Conservation (phyloP, 495 filamentous ascomycete species). For the Rostrohypoxylon terebratum region DNA sequence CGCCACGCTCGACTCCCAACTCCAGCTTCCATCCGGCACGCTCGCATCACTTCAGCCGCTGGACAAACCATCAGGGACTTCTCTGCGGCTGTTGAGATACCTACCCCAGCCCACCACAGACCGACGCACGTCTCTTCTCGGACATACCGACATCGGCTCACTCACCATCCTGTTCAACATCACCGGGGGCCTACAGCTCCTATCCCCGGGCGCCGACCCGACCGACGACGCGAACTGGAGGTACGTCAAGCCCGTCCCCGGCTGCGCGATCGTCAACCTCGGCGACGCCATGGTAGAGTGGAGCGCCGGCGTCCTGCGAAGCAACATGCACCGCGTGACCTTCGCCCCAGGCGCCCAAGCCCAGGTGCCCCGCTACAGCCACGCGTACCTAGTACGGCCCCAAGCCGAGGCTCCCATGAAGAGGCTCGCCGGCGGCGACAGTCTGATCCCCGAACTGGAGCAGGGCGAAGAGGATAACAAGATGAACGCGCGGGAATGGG, state of each 20-base stretch:
- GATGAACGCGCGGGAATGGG: constrained; percentile 42
- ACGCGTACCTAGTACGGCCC: constrained; percentile 29
- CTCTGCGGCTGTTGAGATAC: constrained; percentile 13
- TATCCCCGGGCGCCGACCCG: constrained; percentile 6
- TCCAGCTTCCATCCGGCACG: neutral
- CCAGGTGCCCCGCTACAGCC: constrained; percentile 29
- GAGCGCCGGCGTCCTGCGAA: constrained; percentile 65
- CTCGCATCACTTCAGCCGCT: constrained; percentile 14
- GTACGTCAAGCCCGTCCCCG: constrained; percentile 66
- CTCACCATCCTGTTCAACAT: constrained; percentile 38
- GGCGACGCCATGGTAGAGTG: constrained; percentile 74
- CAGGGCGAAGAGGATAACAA: constrained; percentile 22
- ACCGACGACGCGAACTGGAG: constrained; percentile 53
- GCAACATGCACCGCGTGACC: constrained; percentile 68
- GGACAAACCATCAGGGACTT: constrained; percentile 9
- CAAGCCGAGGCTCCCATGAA: constrained; percentile 33
- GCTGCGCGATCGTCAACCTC: constrained; percentile 68
- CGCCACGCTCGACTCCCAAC: constrained; percentile 5
- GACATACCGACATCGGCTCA: constrained; percentile 64
- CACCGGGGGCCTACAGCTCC: constrained; percentile 44
- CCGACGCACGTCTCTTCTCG: constrained; percentile 22
- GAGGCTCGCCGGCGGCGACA: constrained; percentile 1
- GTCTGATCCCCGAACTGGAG: neutral
- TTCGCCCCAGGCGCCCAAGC: constrained; percentile 25
- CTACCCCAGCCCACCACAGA: constrained; percentile 4